These are phyloP conservation scores for Chrysanthemum lavandulifolium DNA, from an alignment of 129 eudicot species.

Conservation along the genomic window DNA sequence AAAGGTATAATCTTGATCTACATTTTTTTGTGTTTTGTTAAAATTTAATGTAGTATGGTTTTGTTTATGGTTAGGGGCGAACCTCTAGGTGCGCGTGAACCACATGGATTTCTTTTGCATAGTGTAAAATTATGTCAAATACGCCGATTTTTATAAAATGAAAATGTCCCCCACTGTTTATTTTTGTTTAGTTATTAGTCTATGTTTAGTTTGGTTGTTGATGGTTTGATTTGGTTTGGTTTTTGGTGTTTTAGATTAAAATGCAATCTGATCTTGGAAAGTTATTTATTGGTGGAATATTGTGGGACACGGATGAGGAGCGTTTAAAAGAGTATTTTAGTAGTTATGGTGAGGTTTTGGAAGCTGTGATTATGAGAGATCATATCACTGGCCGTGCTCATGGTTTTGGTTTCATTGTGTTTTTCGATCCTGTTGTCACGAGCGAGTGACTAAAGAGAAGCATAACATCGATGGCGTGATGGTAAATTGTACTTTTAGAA, in stretches of 20 bases:
- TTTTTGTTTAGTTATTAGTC: not conserved
- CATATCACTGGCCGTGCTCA: constrained; percentile 60
- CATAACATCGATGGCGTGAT: constrained; percentile 66
- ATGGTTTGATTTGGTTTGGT: constrained; percentile 1
- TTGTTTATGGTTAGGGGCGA: not conserved
- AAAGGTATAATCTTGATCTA: constrained; percentile 27
- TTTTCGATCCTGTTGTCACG: constrained; percentile 55
- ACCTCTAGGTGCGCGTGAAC: too few relatives aligned
- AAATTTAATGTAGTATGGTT: not conserved
- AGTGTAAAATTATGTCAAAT: too few relatives aligned
- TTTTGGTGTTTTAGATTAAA: constrained; percentile 26
- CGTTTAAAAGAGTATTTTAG: constrained; percentile 57
- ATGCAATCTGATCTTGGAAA: constrained; percentile 66
- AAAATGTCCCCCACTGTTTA: too few relatives aligned
- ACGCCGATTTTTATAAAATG: too few relatives aligned
- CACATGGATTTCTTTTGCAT: too few relatives aligned
- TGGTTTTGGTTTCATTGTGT: constrained; percentile 67
- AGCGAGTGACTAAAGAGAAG: constrained; percentile 51
- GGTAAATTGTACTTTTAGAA: constrained; percentile 24
- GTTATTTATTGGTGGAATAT: constrained; percentile 64
- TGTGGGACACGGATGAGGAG: constrained; percentile 71
- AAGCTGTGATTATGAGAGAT: constrained; percentile 65
- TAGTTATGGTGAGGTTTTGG: constrained; percentile 52
- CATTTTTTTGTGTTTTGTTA: not conserved
- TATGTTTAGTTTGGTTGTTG: not conserved